Percentiles rank a stretch among this genome's conserved stretches.
Conservation (phyloP, 2,329 filamentous ascomycete species). For the Fusarium pseudocircinatum region DNA sequence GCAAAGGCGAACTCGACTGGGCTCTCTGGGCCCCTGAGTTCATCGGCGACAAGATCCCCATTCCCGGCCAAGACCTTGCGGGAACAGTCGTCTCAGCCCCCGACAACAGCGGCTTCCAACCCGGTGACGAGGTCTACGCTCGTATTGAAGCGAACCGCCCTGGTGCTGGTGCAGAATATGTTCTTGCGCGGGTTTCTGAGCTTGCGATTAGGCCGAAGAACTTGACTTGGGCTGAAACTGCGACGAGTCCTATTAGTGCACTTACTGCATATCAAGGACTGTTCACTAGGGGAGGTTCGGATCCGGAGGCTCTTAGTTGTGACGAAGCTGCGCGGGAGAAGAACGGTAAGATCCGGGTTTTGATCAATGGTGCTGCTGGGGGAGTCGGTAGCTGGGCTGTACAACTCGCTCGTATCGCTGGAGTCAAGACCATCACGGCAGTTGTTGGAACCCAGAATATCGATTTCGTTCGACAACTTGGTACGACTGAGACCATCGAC, state of each 20-base stretch:
- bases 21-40: constrained; percentile 31
- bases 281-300: constrained; percentile 31
- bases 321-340: not conserved
- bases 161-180: constrained; percentile 19
- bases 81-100: constrained; percentile 49
- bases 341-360: constrained; percentile 1
- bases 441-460: constrained; percentile 11
- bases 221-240: constrained; percentile 49
- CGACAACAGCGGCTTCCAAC: constrained; percentile 33
- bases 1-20: constrained; percentile 48
- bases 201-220: constrained; percentile 47
- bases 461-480: constrained; percentile 1
- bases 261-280: constrained; percentile 54
- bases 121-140: constrained; percentile 25
- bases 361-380: constrained; percentile 21
- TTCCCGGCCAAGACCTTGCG: constrained; percentile 51
- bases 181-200: constrained; percentile 37
- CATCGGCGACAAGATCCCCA: constrained; percentile 37
- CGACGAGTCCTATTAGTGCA: constrained; percentile 52
- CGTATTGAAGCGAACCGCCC: constrained; percentile 25
- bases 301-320: not conserved
- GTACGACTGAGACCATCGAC: constrained; percentile 19
- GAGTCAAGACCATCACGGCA: not conserved
- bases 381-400: constrained; percentile 27
- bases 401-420: constrained; percentile 19